phyloP scores from a whole-genome alignment of 2,329 filamentous ascomycete species.

The Huntiella decipiens region DNA sequence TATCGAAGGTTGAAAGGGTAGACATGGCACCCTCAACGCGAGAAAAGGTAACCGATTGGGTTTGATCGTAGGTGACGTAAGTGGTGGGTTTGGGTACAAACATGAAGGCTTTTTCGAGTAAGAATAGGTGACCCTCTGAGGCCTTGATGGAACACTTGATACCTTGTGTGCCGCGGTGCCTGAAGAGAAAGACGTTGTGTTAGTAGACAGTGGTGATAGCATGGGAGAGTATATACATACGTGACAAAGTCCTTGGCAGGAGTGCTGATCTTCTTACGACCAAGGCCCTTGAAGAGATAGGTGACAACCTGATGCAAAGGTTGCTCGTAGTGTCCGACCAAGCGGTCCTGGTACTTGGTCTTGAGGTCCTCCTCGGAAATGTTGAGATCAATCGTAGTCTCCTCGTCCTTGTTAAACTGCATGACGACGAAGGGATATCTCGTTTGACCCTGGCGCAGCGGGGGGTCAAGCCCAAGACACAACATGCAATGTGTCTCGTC shows the following conservation, averaged over 20 bases:
- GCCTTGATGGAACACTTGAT: constrained; percentile 99
- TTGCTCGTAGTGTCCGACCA: constrained; percentile 79
- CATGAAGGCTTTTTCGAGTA: constrained; percentile 94
- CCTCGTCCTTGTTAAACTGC: constrained; percentile 96
- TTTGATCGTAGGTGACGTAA: constrained; percentile 90
- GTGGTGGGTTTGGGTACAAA: constrained; percentile 97
- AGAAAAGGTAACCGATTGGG: constrained; percentile 81
- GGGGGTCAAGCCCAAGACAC: constrained; percentile 83
- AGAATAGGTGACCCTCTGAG: constrained; percentile 93
- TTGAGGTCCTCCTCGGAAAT: constrained; percentile 80
- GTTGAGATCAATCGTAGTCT: constrained; percentile 90
- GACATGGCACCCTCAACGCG: constrained; percentile 88
- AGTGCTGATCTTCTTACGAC: constrained; percentile 84
- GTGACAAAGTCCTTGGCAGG: constrained; percentile 88
- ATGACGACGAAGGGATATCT: constrained; percentile 97
- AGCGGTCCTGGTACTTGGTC: constrained; percentile 70
- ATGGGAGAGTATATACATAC: constrained; percentile 20
- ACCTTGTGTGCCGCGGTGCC: constrained; percentile 79
- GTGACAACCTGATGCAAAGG: constrained; percentile 86
- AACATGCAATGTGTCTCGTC: constrained; percentile 93
- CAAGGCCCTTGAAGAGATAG: constrained; percentile 85
- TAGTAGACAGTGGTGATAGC: neutral
- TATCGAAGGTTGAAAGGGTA: constrained; percentile 89
- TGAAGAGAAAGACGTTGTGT: constrained; percentile 14
- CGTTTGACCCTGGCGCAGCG: constrained; percentile 89